Base-by-base conservation (phyloP, 352 stramenopile genomes). In the Globisporangium cystogenes region DNA sequence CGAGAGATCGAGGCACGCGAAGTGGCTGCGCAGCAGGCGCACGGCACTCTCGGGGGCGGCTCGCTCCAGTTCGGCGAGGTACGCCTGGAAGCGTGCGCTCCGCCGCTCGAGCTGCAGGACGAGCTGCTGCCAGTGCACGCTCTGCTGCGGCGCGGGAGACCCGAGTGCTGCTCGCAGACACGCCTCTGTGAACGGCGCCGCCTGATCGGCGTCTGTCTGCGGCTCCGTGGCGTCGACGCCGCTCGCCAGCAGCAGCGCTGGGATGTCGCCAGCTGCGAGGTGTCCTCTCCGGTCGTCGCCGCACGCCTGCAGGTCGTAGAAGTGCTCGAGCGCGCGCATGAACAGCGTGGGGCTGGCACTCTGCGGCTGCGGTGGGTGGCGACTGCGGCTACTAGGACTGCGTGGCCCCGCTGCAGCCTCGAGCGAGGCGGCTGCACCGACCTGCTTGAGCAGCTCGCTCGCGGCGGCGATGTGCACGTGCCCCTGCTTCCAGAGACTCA, bases 401-500 rank as follows among this genome's bases (percentile, higher is more conserved):
- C 33, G 18, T 18, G 33, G 33, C 6, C 33, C 4, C 33, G 40
- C 36, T 42, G 40, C 7, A n/a, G 42, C 16, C 7, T 47, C 24
- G 10, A 47, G 37, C 1, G 40, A 45, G 20, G 53, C 41, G 20
- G 53, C 41, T 0, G 53, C 44, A 3, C 70, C 60, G n/a, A 77
- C 42, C 8, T 65, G 53, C 39, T 64, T 62, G 21, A 90, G 60
- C 5, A 86, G 33, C 31, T 64, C 69, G 14, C 64, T 66, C 4
- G 68, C 68, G 15, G 56, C 55, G 7, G 60, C 61, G 6, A 68
- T 53, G 36, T 90, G 79, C 7, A 69, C 37, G 36, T 86, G 65
- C 0, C 69, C 74, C 40, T 90, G 79, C 43, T 90, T 88, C 79
- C 79, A 88, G 14, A 90, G 65, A 40, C 76, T 82, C 36, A 86